phyloP scores from a whole-genome alignment of 2,329 filamentous ascomycete species.

The Magnaporthiopsis rhizophila region DNA sequence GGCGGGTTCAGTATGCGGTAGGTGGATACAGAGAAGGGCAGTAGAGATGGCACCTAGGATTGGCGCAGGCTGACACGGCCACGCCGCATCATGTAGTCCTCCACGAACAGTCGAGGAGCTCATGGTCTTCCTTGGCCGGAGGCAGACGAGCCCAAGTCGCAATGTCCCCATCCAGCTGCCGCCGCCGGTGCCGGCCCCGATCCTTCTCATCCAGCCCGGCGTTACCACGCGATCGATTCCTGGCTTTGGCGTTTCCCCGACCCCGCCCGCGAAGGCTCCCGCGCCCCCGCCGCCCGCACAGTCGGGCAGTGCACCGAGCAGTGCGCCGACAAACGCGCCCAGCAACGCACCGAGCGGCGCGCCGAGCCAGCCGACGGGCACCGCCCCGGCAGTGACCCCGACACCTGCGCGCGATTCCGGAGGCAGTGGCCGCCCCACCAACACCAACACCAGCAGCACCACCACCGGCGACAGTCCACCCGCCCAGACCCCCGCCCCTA shows the following conservation, averaged over 20 bases:
- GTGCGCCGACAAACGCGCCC: too few species aligned
- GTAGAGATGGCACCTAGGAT: not conserved
- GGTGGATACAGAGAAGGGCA: not conserved
- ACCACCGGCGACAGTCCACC: not conserved
- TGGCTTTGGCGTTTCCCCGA: not conserved
- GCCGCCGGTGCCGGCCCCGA: not conserved
- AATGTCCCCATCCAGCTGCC: not conserved
- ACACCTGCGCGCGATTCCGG: too few species aligned
- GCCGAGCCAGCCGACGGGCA: too few species aligned
- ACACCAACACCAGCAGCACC: not conserved
- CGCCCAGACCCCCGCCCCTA: not conserved
- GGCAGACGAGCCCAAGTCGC: not conserved
- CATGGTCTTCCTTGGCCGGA: not conserved
- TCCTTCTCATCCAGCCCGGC: not conserved
- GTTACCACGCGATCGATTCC: not conserved
- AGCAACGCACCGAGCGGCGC: too few species aligned
- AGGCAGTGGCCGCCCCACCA: too few species aligned
- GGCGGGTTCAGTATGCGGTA: not conserved
- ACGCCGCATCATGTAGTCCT: not conserved
- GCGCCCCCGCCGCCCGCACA: not conserved
- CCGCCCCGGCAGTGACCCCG: too few species aligned
- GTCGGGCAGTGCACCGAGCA: too few species aligned
- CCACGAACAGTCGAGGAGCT: slow-evolving; percentile 2
- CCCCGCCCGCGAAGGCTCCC: not conserved
- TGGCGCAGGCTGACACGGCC: not conserved